Base-by-base conservation (phyloP, 768 basidiomycete species). In the Kwoniella dendrophila region DNA sequence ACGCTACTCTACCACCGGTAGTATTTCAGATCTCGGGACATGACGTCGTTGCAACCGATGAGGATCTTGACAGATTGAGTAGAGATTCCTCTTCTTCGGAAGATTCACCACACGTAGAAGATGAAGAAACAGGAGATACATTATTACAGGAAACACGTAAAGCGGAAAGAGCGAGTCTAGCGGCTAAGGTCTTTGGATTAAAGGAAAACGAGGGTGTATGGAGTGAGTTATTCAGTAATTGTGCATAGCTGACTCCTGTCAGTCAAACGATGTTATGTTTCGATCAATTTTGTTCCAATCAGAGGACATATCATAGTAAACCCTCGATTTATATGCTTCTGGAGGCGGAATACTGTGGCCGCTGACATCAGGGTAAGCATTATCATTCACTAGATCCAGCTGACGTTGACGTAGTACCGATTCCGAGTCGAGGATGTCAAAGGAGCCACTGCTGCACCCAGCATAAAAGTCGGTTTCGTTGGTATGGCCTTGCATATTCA, bases 401-500 rank as follows among this genome's bases (percentile, higher is more conserved):
- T 59, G 26, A 53, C 48, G 20, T 33, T 27, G 26, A 3, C 36
- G 52, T 24, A 80, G 76, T 77, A 76, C 44, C 85, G 84, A 10
- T 77, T 85, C 66, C 77, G 81, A 4, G 60, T 82, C 26, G 70
- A 78, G 3, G 78, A 76, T 33, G 61, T 86, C 62, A 82, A 82
- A 56, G 67, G 74, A 34, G 82, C 82, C 14, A 80, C 78, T 47
- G 66, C 77, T 1, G 79, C 82, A 49, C 70, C 69, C n/a, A 55
- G 61, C n/a, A 56, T 61, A 5, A 59, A 72, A n/a, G 67, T 72
- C 16, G 59, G 65, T 18, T 65, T 68, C 54, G 63, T 65, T 60
- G 84, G 83, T 5, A 67, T 86, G 50, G 68, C 78, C 5, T 66
- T 87, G 11, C 77, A 82, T 49, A 77, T 85, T 10, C 79, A 82